Percentiles rank a stretch among this genome's conserved stretches.
Evolutionary conservation across 2,329 filamentous ascomycete genomes (phyloP).

Genomic region (Xenoacremonium recifei): DNA sequence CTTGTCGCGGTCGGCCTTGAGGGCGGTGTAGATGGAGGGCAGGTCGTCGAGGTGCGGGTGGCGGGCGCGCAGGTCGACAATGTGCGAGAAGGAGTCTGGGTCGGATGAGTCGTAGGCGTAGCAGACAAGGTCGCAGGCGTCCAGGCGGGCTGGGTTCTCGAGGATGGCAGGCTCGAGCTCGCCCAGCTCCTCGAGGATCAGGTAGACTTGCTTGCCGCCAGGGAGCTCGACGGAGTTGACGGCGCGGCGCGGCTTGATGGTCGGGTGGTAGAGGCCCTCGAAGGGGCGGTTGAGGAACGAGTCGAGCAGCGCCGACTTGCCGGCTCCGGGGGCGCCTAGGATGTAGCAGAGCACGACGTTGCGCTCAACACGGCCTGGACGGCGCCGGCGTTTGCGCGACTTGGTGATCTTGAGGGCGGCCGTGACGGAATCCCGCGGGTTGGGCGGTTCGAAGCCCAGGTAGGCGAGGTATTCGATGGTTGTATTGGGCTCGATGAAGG

Average conservation of each 20-base stretch:
- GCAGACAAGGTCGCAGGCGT: constrained; percentile 90
- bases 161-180: constrained; percentile 93
- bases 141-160: constrained; percentile 86
- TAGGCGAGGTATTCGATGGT: constrained; percentile 96
- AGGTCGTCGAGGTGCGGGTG: constrained; percentile 85
- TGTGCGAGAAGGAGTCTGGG: constrained; percentile 91
- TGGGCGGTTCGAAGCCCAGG: constrained; percentile 84
- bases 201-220: constrained; percentile 93
- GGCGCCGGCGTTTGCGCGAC: constrained; percentile 78
- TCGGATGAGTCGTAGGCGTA: constrained; percentile 97
- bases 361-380: constrained; percentile 82
- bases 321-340: constrained; percentile 78
- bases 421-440: constrained; percentile 73
- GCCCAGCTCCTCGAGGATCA: constrained; percentile 92
- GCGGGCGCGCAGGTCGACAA: constrained; percentile 75
- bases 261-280: constrained; percentile 80
- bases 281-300: constrained; percentile 90
- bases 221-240: constrained; percentile 96
- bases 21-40: constrained; percentile 85
- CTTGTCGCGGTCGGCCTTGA: constrained; percentile 95
- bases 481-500: constrained; percentile 91
- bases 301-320: constrained; percentile 88
- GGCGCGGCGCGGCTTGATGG: constrained; percentile 88
- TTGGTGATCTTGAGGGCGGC: constrained; percentile 91
- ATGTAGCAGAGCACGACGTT: constrained; percentile 96